Conservation (phyloP, 202 grass and related monocot species). For the Carex arenaria region DNA sequence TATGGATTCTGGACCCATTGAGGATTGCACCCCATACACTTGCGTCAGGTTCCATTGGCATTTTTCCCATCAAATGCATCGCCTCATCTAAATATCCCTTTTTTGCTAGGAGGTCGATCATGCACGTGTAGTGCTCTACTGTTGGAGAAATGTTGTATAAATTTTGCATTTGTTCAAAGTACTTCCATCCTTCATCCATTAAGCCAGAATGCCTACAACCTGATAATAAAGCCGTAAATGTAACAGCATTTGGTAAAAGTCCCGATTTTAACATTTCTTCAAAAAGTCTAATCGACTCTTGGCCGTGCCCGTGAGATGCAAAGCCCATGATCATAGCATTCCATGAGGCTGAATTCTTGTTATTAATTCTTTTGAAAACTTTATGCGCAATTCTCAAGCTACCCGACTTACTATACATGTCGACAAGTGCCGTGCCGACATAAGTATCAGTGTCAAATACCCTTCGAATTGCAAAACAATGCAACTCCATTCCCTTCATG, state of each 20-base stretch:
- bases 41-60: constrained; percentile 38
- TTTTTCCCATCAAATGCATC: constrained; percentile 50
- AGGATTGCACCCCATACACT: constrained; percentile 74
- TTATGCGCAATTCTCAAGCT: constrained; percentile 34
- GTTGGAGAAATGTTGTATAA: constrained; percentile 47
- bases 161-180: constrained; percentile 62
- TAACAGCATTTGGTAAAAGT: constrained; percentile 58
- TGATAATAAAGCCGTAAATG: constrained; percentile 76
- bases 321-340: constrained; percentile 85
- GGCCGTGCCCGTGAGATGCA: constrained; percentile 44
- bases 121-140: constrained; percentile 71
- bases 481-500: constrained; percentile 70
- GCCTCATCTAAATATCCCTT: constrained; percentile 79
- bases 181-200: constrained; percentile 65
- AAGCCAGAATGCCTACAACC: constrained; percentile 69
- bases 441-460: constrained; percentile 38
- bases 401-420: constrained; percentile 76
- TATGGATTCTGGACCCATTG: constrained; percentile 47
- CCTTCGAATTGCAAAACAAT: constrained; percentile 47
- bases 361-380: constrained; percentile 40
- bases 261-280: constrained; percentile 50
- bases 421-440: constrained; percentile 53
- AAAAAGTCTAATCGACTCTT: constrained; percentile 46
- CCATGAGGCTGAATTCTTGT: constrained; percentile 64
- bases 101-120: constrained; percentile 79